These are phyloP conservation scores for Diospyros lotus DNA, from an alignment of 148 eudicot species.

Conservation along the genomic window DNA sequence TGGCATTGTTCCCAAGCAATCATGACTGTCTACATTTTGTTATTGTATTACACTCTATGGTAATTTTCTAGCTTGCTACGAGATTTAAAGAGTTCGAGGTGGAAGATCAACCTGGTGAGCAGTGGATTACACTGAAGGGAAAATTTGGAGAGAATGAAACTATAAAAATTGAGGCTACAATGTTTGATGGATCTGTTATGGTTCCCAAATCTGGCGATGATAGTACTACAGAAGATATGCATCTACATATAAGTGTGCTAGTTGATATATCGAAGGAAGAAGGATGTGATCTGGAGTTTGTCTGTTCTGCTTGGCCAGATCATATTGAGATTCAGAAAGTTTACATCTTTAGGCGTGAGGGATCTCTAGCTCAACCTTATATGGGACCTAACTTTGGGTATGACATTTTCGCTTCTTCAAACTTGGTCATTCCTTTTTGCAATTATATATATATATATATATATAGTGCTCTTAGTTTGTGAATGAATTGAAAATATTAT, in stretches of 20 bases:
- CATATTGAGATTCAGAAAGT: slow-evolving; percentile 61
- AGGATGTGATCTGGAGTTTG: slow-evolving; percentile 55
- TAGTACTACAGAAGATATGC: slow-evolving; percentile 31
- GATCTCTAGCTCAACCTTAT: slow-evolving; percentile 35
- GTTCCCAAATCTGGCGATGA: slow-evolving; percentile 44
- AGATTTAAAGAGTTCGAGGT: slow-evolving; percentile 41
- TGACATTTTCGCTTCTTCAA: neutral
- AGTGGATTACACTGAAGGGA: slow-evolving; percentile 48
- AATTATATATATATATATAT: too few relatives aligned
- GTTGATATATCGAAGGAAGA: slow-evolving; percentile 59
- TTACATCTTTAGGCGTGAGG: slow-evolving; percentile 32
- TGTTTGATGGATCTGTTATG: slow-evolving; percentile 59
- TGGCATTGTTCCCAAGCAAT: neutral
- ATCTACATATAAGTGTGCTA: slow-evolving; percentile 55
- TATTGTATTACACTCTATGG: neutral
- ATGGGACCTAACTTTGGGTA: slow-evolving; percentile 63
- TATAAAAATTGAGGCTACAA: slow-evolving; percentile 27
- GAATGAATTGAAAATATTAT: neutral
- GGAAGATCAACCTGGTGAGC: slow-evolving; percentile 62
- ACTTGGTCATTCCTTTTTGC: neutral
- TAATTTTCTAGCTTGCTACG: slow-evolving; percentile 40
- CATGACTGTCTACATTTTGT: neutral
- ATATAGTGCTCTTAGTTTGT: neutral
- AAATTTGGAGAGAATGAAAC: slow-evolving; percentile 50
- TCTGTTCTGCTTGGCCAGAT: slow-evolving; percentile 74